A percentile compares a stretch with the other conserved stretches of the same genome.
Conservation (phyloP, 768 basidiomycete species). For the Phaeotremella skinneri region DNA sequence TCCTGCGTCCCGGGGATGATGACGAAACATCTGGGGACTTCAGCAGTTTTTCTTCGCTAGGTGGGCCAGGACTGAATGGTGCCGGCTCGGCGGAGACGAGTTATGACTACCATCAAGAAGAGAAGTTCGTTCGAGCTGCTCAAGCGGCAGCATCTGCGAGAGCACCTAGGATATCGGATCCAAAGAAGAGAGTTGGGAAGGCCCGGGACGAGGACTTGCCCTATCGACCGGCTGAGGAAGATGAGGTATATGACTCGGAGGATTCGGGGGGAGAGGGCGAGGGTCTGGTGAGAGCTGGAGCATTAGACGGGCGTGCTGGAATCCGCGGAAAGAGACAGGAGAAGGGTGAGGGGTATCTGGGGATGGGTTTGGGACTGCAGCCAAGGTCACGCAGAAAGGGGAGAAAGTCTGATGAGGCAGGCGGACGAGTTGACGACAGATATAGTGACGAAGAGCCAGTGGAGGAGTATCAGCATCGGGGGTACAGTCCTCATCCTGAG, state of each 20-base stretch:
- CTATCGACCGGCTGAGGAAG: conserved; percentile 43
- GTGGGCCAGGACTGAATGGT: conserved; percentile 3
- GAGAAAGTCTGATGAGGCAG: conserved; percentile 18
- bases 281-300: conserved; percentile 37
- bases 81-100: conserved; percentile 20
- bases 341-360: conserved; percentile 44
- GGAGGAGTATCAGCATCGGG: conserved; percentile 13
- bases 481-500: conserved; percentile 9
- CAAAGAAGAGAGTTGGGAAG: conserved; percentile 24
- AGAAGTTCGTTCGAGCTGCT: conserved; percentile 30
- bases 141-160: conserved; percentile 4
- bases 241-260: conserved; percentile 28
- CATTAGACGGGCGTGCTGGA: conserved; percentile 34
- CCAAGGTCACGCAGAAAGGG: conserved; percentile 28
- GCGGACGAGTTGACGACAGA: conserved; percentile 13
- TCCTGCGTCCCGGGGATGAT: conserved; percentile 29
- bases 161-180: conserved; percentile 23
- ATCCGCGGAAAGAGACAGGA: conserved; percentile 40
- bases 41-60: conserved; percentile 34
- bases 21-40: conserved; percentile 30
- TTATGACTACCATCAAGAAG: conserved; percentile 40
- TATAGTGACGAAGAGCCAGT: conserved; percentile 18
- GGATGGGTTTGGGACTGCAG: conserved; percentile 42
- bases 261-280: conserved; percentile 42
- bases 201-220: conserved; percentile 38